These are phyloP conservation scores for Alternaria metachromatica DNA, from an alignment of 2,329 filamentous ascomycete genomes.

Conservation along the genomic window DNA sequence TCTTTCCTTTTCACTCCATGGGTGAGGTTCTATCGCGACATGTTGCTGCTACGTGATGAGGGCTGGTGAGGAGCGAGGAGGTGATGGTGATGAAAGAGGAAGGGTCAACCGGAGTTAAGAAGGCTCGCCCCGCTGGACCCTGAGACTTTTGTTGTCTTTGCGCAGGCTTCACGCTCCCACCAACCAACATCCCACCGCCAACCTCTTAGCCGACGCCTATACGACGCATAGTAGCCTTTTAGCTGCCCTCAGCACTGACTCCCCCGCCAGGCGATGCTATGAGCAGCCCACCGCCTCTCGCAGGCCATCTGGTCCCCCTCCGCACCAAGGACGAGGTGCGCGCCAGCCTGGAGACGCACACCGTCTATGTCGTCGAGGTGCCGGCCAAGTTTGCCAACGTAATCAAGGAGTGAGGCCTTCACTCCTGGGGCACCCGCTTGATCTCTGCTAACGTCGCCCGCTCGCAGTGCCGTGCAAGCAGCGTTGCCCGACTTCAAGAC, in stretches of 20 bases:
- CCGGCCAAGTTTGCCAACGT: constrained; percentile 75
- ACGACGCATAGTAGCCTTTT: constrained; percentile 5
- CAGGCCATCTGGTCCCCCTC: constrained; percentile 47
- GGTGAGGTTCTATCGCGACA: not conserved
- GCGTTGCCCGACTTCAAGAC: constrained; percentile 53
- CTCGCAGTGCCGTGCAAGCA: constrained; percentile 54
- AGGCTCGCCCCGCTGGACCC: constrained; percentile 16
- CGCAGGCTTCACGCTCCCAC: not conserved
- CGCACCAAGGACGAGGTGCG: constrained; percentile 60
- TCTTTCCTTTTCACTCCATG: not conserved
- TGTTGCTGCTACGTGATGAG: not conserved
- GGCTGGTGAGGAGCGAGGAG: constrained; percentile 3
- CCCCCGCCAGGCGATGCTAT: constrained; percentile 30
- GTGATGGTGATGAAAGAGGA: not conserved
- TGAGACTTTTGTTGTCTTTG: constrained; percentile 15
- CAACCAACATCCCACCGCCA: not conserved
- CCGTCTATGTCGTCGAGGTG: constrained; percentile 74
- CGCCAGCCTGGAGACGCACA: constrained; percentile 60
- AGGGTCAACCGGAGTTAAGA: constrained; percentile 12
- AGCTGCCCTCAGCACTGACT: not conserved
- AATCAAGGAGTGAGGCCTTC: constrained; percentile 69
- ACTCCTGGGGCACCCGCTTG: constrained; percentile 13
- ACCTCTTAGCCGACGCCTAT: not conserved
- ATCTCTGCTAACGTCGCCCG: constrained; percentile 24
- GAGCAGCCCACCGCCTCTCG: constrained; percentile 26